Evolutionary conservation across 2,329 filamentous ascomycete genomes (phyloP).

Genomic region (Kalmusia sp.): DNA sequence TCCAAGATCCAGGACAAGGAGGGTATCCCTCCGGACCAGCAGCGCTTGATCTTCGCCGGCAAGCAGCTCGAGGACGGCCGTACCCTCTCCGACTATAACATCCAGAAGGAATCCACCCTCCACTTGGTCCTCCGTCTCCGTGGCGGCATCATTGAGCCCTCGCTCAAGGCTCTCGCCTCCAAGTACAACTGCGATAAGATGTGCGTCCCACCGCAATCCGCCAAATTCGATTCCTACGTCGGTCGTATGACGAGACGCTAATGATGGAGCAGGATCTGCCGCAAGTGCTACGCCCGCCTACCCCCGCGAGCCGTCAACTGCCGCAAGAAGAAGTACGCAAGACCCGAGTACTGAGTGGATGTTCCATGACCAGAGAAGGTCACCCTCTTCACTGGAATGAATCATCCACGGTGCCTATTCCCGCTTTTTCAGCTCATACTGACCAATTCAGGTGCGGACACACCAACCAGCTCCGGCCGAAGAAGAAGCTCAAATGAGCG

Average conservation of each 20-base stretch:
- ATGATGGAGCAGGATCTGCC: slow-evolving; percentile 73
- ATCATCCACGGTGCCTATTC: background rate
- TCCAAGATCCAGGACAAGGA: slow-evolving; percentile 99
- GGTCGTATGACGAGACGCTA: no score
- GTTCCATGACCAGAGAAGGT: no score
- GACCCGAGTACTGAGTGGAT: no score
- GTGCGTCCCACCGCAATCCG: slow-evolving; percentile 37
- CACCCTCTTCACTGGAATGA: no score
- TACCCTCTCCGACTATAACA: slow-evolving; percentile 98
- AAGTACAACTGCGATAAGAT: slow-evolving; percentile 99
- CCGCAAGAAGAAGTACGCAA: slow-evolving; percentile 97
- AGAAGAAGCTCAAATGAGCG: slow-evolving; percentile 99
- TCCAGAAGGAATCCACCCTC: slow-evolving; percentile 99
- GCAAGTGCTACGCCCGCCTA: slow-evolving; percentile 98
- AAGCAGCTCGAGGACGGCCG: slow-evolving; percentile 99
- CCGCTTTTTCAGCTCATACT: background rate
- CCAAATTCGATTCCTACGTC: background rate
- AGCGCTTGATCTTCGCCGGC: slow-evolving; percentile 98
- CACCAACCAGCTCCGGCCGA: slow-evolving; percentile 99
- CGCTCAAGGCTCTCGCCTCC: slow-evolving; percentile 95
- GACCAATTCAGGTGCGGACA: no score
- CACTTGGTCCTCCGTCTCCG: slow-evolving; percentile 98
- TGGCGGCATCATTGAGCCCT: slow-evolving; percentile 98
- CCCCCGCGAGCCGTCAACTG: slow-evolving; percentile 99
- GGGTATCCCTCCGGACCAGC: slow-evolving; percentile 96